Conservation (phyloP, 1,284 basidiomycete genomes). For the Rhodotorula sp. region DNA sequence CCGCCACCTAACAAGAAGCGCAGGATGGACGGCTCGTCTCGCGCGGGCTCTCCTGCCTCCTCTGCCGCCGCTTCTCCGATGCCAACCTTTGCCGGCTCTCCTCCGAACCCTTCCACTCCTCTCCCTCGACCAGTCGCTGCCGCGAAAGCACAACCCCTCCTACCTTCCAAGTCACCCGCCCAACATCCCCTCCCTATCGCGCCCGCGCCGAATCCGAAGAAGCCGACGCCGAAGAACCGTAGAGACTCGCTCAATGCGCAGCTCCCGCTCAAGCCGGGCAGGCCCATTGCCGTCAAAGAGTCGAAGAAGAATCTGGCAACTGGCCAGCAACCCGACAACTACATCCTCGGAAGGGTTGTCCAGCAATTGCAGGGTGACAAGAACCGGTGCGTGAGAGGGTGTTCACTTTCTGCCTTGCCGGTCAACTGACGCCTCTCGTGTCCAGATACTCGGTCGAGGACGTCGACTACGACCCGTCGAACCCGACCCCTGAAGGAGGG, state of each 20-base stretch:
- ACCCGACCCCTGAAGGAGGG: slow-evolving; percentile 31
- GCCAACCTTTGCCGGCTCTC: slow-evolving; percentile 17
- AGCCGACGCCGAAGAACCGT: slow-evolving; percentile 22
- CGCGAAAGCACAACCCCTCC: slow-evolving; percentile 4
- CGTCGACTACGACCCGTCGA: slow-evolving; percentile 42
- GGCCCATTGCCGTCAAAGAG: slow-evolving; percentile 48
- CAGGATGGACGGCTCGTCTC: slow-evolving; percentile 20
- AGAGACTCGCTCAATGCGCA: slow-evolving; percentile 47
- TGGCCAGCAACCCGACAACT: slow-evolving; percentile 44
- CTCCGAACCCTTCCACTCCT: neutral
- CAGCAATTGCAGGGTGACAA: slow-evolving; percentile 49
- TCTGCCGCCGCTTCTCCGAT: slow-evolving; percentile 24
- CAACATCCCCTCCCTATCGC: slow-evolving; percentile 6
- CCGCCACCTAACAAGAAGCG: slow-evolving; percentile 24
- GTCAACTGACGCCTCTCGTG: neutral
- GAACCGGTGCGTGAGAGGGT: slow-evolving; percentile 41
- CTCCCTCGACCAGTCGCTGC: slow-evolving; percentile 7
- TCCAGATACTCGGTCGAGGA: slow-evolving; percentile 48
- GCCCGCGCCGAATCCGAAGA: slow-evolving; percentile 8
- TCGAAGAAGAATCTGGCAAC: slow-evolving; percentile 13
- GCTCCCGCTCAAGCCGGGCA: slow-evolving; percentile 50
- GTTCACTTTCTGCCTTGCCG: neutral
- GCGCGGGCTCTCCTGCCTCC: slow-evolving; percentile 23
- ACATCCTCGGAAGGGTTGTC: slow-evolving; percentile 53
- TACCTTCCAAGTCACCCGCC: neutral